Evolutionary conservation across 106 monocot genomes (phyloP).

Genomic region (Dioscorea zingiberensis): DNA sequence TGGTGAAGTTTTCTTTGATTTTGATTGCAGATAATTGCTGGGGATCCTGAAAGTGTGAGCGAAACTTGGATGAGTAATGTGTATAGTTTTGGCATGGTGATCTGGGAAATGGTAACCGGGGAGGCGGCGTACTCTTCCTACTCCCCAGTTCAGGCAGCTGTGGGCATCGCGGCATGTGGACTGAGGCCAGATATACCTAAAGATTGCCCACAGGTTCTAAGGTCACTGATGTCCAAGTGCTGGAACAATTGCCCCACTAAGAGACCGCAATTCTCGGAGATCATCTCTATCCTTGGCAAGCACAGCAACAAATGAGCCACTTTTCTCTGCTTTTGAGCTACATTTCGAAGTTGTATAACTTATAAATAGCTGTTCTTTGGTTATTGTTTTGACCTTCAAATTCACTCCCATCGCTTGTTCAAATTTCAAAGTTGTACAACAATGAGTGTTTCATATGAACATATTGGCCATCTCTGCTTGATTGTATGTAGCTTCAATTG

Average conservation of each 20-base stretch:
- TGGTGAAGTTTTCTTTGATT: neutral
- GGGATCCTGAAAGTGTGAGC: constrained; percentile 86
- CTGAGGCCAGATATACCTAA: constrained; percentile 88
- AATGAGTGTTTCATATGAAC: too few species aligned
- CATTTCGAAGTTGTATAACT: too few species aligned
- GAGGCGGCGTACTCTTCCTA: constrained; percentile 82
- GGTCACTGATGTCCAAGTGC: constrained; percentile 72
- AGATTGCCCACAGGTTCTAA: constrained; percentile 74
- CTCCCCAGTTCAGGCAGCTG: constrained; percentile 96
- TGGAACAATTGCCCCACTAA: constrained; percentile 74
- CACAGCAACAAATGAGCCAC: constrained; percentile 27
- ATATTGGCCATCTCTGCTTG: too few species aligned
- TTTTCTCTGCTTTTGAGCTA: too few species aligned
- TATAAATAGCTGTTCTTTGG: too few species aligned
- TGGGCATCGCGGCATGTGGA: constrained; percentile 87
- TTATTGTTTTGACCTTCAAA: too few species aligned
- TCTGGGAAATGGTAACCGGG: constrained; percentile 96
- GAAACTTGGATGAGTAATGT: constrained; percentile 99
- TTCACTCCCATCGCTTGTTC: too few species aligned
- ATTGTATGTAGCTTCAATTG: neutral
- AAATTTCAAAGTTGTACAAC: too few species aligned
- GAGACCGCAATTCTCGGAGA: constrained; percentile 75
- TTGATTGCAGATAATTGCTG: constrained; percentile 71
- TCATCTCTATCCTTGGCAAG: constrained; percentile 46
- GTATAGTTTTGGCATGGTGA: constrained; percentile 93